Evolutionary conservation across 305 asterid species (phyloP), one percentile per base, ranked within the genome.

Genomic region (Striga hermonthica): DNA sequence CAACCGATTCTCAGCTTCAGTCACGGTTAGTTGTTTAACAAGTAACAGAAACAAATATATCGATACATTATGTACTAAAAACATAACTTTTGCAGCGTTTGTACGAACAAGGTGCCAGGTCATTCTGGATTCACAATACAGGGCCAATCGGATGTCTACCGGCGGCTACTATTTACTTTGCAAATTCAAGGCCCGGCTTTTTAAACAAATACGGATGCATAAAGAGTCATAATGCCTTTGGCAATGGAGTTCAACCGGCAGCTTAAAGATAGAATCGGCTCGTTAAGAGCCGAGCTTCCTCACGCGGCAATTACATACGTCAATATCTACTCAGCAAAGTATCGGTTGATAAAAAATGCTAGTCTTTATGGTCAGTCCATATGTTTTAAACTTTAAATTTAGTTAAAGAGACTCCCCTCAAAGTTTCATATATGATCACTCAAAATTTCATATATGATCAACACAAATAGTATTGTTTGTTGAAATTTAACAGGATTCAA

Each of bases 141-240:
- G 91, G 86, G 35, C 95, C 95, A 0, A 68, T 82, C 47, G 90
- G 95, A 57, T 88, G 95, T 73, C 52, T 84, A 54, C 94, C 94
- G 0, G 57, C 73, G 53, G 44, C 75, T 4, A 47, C 69, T 1
- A 10, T 63, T 16, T 45, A 77, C 22, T 3, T 79, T 59, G 54
- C 36, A 56, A 68, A 69, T 40, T 83, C 81, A 4, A 54, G 62
- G 7, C 77, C 77, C 1, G 85, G 80, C 9, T 52, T n/a, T 37
- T 59, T 84, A 4, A 86, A 88, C 72, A 57, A 72, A 9, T 37
- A 74, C 12, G 95, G 90, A 8, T 88, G 95, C 67, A 11, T 78
- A 11, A 79, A 59, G 61, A 5, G 14, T 34, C 83, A 75, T 16
- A 88, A 86, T 58, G 65, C 65, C 3, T n/a, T 43, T 74, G 50